Conservation (phyloP, 108 stramenopile species). For the Skeletonema tropicum region DNA sequence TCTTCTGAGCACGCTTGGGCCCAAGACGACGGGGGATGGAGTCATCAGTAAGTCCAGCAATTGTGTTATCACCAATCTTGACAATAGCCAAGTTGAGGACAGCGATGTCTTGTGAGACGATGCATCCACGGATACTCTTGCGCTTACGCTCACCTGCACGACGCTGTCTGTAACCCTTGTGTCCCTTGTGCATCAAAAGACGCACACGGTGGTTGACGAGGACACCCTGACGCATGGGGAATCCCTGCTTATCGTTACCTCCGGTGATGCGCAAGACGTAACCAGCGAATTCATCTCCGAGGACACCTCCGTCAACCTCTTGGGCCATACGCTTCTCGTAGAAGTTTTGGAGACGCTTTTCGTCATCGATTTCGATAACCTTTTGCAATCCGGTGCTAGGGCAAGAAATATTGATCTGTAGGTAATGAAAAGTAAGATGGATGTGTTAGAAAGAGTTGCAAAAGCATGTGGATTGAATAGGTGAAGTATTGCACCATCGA, state of each 20-base stretch:
- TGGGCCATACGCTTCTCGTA: slow-evolving; percentile 99
- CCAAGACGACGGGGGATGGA: slow-evolving; percentile 96
- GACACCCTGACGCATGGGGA: slow-evolving; percentile 99
- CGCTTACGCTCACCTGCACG: slow-evolving; percentile 99
- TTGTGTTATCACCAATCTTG: slow-evolving; percentile 91
- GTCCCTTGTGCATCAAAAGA: slow-evolving; percentile 93
- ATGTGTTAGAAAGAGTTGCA: not conserved
- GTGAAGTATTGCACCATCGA: not conserved
- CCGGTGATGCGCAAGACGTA: slow-evolving; percentile 98
- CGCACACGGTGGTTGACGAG: slow-evolving; percentile 97
- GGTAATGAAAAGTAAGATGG: not conserved
- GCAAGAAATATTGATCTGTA: slow-evolving; percentile 98
- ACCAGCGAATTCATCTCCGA: slow-evolving; percentile 99
- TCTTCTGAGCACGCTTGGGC: slow-evolving; percentile 99
- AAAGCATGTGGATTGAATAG: not conserved
- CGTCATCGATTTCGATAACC: slow-evolving; percentile 99
- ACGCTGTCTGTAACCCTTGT: slow-evolving; percentile 92
- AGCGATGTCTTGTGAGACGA: slow-evolving; percentile 97
- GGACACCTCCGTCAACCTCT: slow-evolving; percentile 93
- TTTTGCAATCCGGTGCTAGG: slow-evolving; percentile 97
- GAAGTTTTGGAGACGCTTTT: slow-evolving; percentile 96
- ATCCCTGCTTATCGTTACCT: slow-evolving; percentile 99
- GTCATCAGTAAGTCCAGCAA: slow-evolving; percentile 96
- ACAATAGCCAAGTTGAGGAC: slow-evolving; percentile 98
- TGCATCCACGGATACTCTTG: slow-evolving; percentile 99